These are phyloP conservation scores for Litsea cubeba DNA, from an alignment of 164 flowering plant genomes.

Conservation along the genomic window DNA sequence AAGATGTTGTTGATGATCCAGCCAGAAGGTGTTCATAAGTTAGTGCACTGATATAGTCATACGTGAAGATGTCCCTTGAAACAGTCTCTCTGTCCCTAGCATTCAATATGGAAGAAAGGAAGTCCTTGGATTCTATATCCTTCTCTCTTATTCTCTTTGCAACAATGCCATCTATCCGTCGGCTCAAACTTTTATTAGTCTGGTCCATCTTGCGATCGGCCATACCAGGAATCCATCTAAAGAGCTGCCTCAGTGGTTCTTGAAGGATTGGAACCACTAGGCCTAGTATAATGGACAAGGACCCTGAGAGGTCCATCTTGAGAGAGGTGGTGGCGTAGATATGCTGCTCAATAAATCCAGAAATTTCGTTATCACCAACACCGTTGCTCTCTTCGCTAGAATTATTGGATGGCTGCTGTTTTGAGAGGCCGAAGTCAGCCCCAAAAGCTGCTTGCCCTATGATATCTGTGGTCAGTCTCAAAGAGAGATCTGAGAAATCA, in stretches of 20 bases:
- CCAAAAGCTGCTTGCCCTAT: conserved; percentile 92
- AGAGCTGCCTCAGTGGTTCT: conserved; percentile 70
- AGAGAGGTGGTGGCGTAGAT: conserved; percentile 81
- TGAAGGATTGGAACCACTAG: conserved; percentile 74
- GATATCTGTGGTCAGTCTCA: conserved; percentile 76
- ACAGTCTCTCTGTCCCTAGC: conserved; percentile 57
- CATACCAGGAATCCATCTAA: conserved; percentile 68
- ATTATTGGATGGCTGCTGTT: conserved; percentile 19
- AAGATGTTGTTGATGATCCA: conserved; percentile 86
- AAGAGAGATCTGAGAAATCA: conserved; percentile 57
- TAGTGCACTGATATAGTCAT: conserved; percentile 75
- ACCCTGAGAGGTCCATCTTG: conserved; percentile 88
- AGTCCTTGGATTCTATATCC: conserved; percentile 50
- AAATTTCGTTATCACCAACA: conserved; percentile 31
- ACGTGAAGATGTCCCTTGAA: conserved; percentile 50
- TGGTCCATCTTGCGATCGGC: conserved; percentile 65
- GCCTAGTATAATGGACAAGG: conserved; percentile 76
- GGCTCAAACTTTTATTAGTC: conserved; percentile 45
- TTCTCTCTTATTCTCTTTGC: conserved; percentile 40
- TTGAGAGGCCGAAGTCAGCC: conserved; percentile 76
- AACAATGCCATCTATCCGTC: conserved; percentile 63
- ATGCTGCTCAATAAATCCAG: conserved; percentile 76
- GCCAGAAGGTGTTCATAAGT: conserved; percentile 91
- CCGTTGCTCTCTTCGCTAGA: neutral
- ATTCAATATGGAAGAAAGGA: conserved; percentile 61